Evolutionary conservation across 2,329 filamentous ascomycete species (phyloP), one percentile per base, ranked within the genome.

Genomic region (Zymoseptoria passerinii): DNA sequence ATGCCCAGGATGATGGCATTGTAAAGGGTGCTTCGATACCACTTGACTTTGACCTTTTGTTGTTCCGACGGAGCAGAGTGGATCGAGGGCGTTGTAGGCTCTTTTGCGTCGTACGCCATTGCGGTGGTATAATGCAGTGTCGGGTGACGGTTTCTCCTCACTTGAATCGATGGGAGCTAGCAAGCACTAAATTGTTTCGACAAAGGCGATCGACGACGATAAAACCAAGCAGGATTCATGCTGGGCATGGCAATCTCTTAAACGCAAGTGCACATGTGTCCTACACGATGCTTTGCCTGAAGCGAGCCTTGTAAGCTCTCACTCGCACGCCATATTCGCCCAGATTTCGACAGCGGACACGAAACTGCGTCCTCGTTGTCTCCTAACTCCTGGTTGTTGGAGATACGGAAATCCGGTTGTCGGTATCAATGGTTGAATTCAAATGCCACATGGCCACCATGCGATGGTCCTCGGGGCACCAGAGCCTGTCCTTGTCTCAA

Each of bases 21-120:
- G 75, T 83, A 90, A 64, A 87, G 85, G 0, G 86, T 88, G 0
- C 84, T 86, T 27, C 84, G 82, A 67, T 89, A 82, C 86, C 86
- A 71, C 61, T 66, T 69, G 9, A 68, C 66, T 61, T 63, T 62
- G 28, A 50, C 27, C 8, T 20, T 54, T 54, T 54, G 20, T 9
- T 29, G 23, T 7, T 60, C 59, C 8, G 58, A 53, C 13, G 56
- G 56, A 7, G 59, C 19, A 44, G 61, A 57, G 49, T 54, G 60
- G 48, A 59, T 44, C 3, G 44, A 52, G 13, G 58, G 60, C 28
- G 58, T 55, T 29, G 54, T 44, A 16, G 48, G 27, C 27, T n/a
- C 28, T 3, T 54, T 54, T 53, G 63, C 63, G 35, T 63, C 61
- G 28, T 56, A 53, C 7, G 61, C 56, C 61, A 63, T 63, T 8